A percentile compares a stretch with the other conserved stretches of the same genome.
Evolutionary conservation across 1,284 basidiomycete genomes (phyloP).

Genomic region (Ceratobasidium sp.): DNA sequence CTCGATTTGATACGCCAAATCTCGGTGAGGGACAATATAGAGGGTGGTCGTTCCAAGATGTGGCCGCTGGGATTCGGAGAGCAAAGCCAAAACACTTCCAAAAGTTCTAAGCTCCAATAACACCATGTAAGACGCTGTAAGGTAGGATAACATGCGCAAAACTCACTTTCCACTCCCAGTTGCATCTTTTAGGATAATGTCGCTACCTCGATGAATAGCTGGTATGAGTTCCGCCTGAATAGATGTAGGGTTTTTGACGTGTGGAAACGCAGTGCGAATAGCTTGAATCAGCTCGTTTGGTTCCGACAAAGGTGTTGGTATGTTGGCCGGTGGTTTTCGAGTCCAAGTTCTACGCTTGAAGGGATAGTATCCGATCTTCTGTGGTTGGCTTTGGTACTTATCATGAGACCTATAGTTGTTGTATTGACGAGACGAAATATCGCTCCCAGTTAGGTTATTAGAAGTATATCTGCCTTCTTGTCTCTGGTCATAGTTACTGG

Average conservation of each 20-base stretch:
- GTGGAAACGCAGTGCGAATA: conserved; percentile 68
- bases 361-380: not conserved
- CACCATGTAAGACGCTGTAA: not conserved
- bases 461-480: not conserved
- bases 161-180: conserved; percentile 83
- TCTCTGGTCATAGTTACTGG: not conserved
- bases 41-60: conserved; percentile 63
- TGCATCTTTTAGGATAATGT: conserved; percentile 74
- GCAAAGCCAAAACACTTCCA: conserved; percentile 72
- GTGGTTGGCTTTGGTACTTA: not conserved
- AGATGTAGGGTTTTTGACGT: conserved; percentile 68
- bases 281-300: conserved; percentile 35
- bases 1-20: conserved; percentile 75
- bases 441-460: not conserved
- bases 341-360: conserved; percentile 1
- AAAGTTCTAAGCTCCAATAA: conserved; percentile 69
- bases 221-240: conserved; percentile 73
- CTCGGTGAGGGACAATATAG: conserved; percentile 79
- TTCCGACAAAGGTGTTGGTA: not conserved
- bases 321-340: not conserved
- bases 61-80: conserved; percentile 66
- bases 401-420: not conserved
- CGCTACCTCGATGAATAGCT: conserved; percentile 65
- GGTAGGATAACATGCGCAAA: not conserved
- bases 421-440: not conserved